Base-by-base conservation (phyloP, 768 basidiomycete genomes). In the Chlorophyllum brunneum region DNA sequence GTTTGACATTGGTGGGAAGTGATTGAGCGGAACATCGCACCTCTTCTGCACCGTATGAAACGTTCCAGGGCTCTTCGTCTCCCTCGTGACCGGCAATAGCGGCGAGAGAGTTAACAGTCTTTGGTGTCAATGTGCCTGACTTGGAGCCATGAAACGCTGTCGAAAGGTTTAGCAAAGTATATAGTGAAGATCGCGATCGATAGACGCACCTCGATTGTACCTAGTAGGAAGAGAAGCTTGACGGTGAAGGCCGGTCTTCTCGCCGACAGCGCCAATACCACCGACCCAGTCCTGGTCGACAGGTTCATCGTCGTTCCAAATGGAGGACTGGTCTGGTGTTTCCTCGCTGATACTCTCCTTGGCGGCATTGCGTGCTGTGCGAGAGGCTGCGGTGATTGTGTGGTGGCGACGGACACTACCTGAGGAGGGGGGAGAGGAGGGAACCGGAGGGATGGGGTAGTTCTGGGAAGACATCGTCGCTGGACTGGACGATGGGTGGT, bases 11-110 rank as follows among this genome's bases (percentile, higher is more conserved):
- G 41, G 48, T 51, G 55, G 43, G 54, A 43, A 54, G 49, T 26
- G 59, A 41, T 45, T 9, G 22, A 23, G 55, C 52, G 20, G 62
- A 70, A 58, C 31, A 31, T 13, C 13, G 36, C 56, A 88, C 89
- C 69, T 88, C 86, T 27, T 88, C 87, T 47, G 67, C 72, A 70
- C 64, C 79, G 69, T 67, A 74, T 34, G 82, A 81, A 37, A 76
- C 71, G 65, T 89, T 87, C 91, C 91, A 93, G 51, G 89, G 86
- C 57, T 92, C 90, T 64, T 93, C 90, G 55, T 91, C 90, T 59
- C 85, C 88, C 59, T 93, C 90, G 61, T 89, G 86, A 36, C 88
- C 89, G 46, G 87, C 83, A 67, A 93, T 92, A 49, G 87, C 87
- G 30, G 86, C 80, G 48, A 93, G 80, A 65, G 88, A 92, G 61